These are phyloP conservation scores for Aspergillus nomiae DNA, from an alignment of 2,329 filamentous ascomycete species.

Conservation along the genomic window DNA sequence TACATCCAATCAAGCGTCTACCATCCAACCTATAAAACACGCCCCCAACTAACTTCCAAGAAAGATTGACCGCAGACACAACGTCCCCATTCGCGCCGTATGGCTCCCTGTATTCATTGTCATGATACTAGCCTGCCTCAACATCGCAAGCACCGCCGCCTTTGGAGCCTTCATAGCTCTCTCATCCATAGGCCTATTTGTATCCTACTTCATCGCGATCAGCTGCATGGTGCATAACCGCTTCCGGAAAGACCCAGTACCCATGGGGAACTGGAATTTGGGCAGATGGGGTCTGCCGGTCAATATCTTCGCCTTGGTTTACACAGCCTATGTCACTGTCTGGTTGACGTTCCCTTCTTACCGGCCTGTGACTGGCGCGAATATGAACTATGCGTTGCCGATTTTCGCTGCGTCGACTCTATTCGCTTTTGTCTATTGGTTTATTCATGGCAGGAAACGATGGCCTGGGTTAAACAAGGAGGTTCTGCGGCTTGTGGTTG, in stretches of 20 bases:
- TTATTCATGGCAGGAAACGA: not conserved
- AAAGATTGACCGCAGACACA: conserved; percentile 32
- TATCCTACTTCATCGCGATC: conserved; percentile 45
- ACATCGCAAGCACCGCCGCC: conserved; percentile 42
- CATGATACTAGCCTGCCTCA: conserved; percentile 39
- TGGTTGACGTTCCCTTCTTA: conserved; percentile 4
- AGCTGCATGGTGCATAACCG: conserved; percentile 36
- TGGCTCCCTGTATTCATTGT: conserved; percentile 35
- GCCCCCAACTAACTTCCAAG: conserved; percentile 3
- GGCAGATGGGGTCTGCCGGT: conserved; percentile 28
- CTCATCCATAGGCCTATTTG: conserved; percentile 39
- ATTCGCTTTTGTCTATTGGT: conserved; percentile 4
- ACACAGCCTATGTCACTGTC: conserved; percentile 1
- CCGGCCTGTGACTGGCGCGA: conserved; percentile 6
- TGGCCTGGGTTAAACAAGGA: conserved; percentile 7
- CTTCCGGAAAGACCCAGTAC: conserved; percentile 22
- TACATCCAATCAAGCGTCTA: not conserved
- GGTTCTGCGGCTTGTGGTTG: conserved; percentile 4
- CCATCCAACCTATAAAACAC: not conserved
- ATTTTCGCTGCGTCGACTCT: not conserved
- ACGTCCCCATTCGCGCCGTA: conserved; percentile 42
- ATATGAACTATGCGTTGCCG: conserved; percentile 5
- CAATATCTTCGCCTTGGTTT: conserved; percentile 40
- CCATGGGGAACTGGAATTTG: conserved; percentile 26
- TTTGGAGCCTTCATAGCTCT: conserved; percentile 44